Percentiles rank a stretch among this genome's conserved stretches.
Conservation (phyloP, 169 alveolate species). For the Eimeria praecox region DNA sequence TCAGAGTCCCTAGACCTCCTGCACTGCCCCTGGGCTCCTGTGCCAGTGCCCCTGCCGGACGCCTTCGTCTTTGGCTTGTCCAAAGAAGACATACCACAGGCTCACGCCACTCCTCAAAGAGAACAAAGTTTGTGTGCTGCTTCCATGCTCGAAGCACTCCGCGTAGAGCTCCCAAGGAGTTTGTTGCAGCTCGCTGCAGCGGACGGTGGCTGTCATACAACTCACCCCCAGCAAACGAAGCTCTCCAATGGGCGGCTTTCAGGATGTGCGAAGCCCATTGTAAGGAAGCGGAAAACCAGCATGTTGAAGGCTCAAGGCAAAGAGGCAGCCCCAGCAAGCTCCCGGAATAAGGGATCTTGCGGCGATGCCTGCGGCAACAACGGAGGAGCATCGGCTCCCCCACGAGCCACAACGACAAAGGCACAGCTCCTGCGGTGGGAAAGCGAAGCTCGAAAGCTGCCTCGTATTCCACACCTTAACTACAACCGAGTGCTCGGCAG, state of each 20-base stretch:
- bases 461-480: conserved; percentile 80
- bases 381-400: conserved; percentile 62
- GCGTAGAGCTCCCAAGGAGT: conserved; percentile 63
- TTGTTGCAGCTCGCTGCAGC: conserved; percentile 63
- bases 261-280: conserved; percentile 40
- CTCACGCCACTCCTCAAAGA: neutral
- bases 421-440: conserved; percentile 80
- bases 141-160: conserved; percentile 66
- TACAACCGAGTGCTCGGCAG: conserved; percentile 82
- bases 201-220: conserved; percentile 1
- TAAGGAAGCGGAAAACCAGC: conserved; percentile 65
- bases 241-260: conserved; percentile 34
- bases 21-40: conserved; percentile 50
- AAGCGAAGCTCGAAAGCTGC: conserved; percentile 75
- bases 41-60: conserved; percentile 60
- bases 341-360: neutral
- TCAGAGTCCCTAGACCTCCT: conserved; percentile 64
- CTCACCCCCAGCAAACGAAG: neutral
- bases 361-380: conserved; percentile 32
- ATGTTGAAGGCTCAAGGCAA: conserved; percentile 40
- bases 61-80: conserved; percentile 10
- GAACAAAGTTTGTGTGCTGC: conserved; percentile 25
- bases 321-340: conserved; percentile 12
- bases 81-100: conserved; percentile 27
- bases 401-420: conserved; percentile 71